These are phyloP conservation scores for Kodamaea ohmeri DNA, from an alignment of 1,139 yeast genomes.

Conservation along the genomic window DNA sequence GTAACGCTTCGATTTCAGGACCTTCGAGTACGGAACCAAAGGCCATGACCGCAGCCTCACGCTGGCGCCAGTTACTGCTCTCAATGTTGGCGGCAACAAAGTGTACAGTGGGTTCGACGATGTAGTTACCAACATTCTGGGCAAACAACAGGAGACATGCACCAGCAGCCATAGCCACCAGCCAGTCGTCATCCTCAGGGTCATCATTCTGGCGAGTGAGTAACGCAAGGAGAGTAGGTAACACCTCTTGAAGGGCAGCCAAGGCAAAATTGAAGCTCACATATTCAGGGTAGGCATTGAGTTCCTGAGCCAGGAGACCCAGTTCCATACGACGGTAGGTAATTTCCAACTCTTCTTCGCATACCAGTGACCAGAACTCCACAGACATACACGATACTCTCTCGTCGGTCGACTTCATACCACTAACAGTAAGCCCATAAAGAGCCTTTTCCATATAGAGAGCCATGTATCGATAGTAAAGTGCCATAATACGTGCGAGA, in stretches of 20 bases:
- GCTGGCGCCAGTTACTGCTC: constrained; percentile 67
- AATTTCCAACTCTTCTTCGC: constrained; percentile 92
- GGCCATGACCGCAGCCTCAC: constrained; percentile 99
- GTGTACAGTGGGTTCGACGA: constrained; percentile 77
- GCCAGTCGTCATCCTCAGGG: constrained; percentile 94
- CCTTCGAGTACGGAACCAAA: constrained; percentile 96
- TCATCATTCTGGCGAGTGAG: constrained; percentile 90
- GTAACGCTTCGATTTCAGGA: constrained; percentile 74
- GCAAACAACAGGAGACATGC: constrained; percentile 94
- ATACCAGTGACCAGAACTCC: constrained; percentile 96
- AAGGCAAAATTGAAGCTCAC: constrained; percentile 72
- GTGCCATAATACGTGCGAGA: constrained; percentile 85
- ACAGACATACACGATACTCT: constrained; percentile 97
- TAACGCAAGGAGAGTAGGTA: constrained; percentile 78
- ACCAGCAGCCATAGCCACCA: constrained; percentile 98
- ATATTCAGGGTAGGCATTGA: constrained; percentile 39
- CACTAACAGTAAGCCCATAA: constrained; percentile 83
- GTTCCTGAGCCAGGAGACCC: constrained; percentile 38
- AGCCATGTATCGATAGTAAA: constrained; percentile 86
- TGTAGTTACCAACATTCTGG: constrained; percentile 80
- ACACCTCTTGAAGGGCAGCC: constrained; percentile 76
- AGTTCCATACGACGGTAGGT: constrained; percentile 64
- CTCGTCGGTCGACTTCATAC: constrained; percentile 86
- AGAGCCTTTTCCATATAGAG: constrained; percentile 97
- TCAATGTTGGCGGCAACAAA: constrained; percentile 77